Conservation (phyloP, 2,329 filamentous ascomycete genomes). For the Trichophyton rubrum region DNA sequence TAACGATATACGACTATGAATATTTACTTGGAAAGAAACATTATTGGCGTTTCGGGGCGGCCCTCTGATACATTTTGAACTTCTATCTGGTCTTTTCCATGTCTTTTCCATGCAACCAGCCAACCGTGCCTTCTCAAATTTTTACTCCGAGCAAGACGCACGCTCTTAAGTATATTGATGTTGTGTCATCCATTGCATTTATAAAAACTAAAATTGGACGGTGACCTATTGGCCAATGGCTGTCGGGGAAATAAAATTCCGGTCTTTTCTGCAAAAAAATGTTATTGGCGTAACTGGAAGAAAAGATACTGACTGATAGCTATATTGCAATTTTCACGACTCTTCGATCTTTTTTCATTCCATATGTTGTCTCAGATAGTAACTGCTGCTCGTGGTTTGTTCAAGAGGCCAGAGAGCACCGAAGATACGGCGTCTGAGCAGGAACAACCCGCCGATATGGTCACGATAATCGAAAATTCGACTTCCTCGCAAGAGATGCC, state of each 20-base stretch:
- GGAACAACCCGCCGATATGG: constrained; percentile 20
- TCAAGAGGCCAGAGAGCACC: constrained; percentile 23
- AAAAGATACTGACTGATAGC: not conserved
- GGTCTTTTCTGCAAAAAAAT: not conserved
- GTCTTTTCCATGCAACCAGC: not conserved
- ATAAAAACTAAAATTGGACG: too few relatives aligned
- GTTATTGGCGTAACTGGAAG: not conserved
- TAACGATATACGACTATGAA: not conserved
- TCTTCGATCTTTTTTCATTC: constrained; percentile 12
- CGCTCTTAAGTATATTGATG: too few relatives aligned
- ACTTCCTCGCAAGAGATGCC: constrained; percentile 14
- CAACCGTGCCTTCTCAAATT: too few relatives aligned
- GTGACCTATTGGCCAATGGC: not conserved
- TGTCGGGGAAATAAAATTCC: not conserved
- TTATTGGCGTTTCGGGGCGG: not conserved
- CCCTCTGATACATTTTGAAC: not conserved
- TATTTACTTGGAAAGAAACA: not conserved
- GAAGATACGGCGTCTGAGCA: constrained; percentile 2
- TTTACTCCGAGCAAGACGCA: too few relatives aligned
- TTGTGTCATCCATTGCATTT: too few relatives aligned
- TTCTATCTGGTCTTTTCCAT: constrained; percentile 1
- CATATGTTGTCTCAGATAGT: constrained; percentile 32
- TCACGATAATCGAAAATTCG: constrained; percentile 23
- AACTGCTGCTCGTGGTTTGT: constrained; percentile 32
- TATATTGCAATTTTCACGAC: not conserved